A percentile compares a stretch with the other conserved stretches of the same genome.
Conservation (phyloP, 192 early-diverging fungal genomes). For the Diversispora epigaea region DNA sequence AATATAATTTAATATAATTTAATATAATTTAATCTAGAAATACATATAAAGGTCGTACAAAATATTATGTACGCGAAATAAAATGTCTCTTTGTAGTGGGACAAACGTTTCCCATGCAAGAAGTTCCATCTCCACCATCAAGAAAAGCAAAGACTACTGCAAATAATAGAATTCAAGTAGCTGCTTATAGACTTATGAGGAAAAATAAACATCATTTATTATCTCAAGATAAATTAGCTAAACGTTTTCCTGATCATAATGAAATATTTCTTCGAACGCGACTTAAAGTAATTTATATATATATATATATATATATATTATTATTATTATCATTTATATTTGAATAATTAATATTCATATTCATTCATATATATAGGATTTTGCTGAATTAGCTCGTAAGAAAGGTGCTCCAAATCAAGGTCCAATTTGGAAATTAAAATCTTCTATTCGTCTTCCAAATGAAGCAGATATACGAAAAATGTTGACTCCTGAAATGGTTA, state of each 20-base stretch:
- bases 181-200: conserved; percentile 84
- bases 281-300: conserved; percentile 40
- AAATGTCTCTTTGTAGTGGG: conserved; percentile 82
- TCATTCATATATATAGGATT: conserved; percentile 72
- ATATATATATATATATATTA: background rate
- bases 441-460: conserved; percentile 61
- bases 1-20: background rate
- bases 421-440: conserved; percentile 91
- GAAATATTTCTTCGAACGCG: conserved; percentile 87
- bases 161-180: conserved; percentile 85
- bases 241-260: conserved; percentile 81
- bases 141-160: conserved; percentile 85
- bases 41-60: conserved; percentile 73
- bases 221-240: conserved; percentile 72
- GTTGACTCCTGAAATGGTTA: conserved; percentile 92
- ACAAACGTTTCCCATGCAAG: conserved; percentile 90
- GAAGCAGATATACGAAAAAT: conserved; percentile 92
- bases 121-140: conserved; percentile 94
- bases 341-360: background rate
- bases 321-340: background rate
- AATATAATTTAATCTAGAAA: conserved; percentile 40
- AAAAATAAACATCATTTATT: conserved; percentile 74
- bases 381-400: conserved; percentile 90
- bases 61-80: conserved; percentile 85
- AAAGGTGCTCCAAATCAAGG: conserved; percentile 66